Conservation (phyloP, 108 stramenopile genomes). For the Nitzschia putrida region DNA sequence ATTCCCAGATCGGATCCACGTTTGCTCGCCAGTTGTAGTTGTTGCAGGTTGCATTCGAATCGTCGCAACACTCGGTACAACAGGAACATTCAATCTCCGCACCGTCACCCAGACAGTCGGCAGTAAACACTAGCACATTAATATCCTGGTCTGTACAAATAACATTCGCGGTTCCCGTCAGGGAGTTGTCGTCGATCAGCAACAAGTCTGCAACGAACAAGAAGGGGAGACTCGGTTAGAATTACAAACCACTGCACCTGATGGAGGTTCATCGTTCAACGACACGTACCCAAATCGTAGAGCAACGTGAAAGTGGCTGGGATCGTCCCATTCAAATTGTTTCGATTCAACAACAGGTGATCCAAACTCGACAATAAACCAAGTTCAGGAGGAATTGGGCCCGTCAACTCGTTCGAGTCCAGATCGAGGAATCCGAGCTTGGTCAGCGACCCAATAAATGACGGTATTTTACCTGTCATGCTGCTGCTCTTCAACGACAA, state of each 20-base stretch:
- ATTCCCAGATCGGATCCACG: conserved; percentile 42
- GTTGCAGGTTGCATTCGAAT: conserved; percentile 28
- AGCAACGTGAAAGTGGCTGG: conserved; percentile 19
- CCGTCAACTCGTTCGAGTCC: conserved; percentile 11
- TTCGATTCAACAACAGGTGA: conserved; percentile 31
- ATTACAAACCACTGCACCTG: neutral
- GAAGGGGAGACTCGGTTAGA: neutral
- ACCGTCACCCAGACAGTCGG: conserved; percentile 20
- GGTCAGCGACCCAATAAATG: conserved; percentile 24
- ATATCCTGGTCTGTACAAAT: conserved; percentile 14
- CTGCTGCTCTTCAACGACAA: conserved; percentile 32
- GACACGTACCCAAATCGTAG: conserved; percentile 26
- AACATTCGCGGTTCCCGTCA: conserved; percentile 27
- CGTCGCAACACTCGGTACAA: conserved; percentile 34
- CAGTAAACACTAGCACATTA: conserved; percentile 7
- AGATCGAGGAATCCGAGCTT: conserved; percentile 37
- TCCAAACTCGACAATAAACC: conserved; percentile 18
- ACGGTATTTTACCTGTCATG: conserved; percentile 36
- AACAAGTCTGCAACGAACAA: conserved; percentile 26
- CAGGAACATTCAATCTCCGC: conserved; percentile 31
- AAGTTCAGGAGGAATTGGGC: conserved; percentile 19
- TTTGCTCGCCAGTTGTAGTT: conserved; percentile 30
- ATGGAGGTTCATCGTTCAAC: neutral
- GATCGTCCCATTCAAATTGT: conserved; percentile 25
- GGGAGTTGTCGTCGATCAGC: conserved; percentile 26